Evolutionary conservation across 129 eudicot genomes (phyloP), one percentile per base, ranked within the genome.

Genomic region (Chrysanthemum makinoi): DNA sequence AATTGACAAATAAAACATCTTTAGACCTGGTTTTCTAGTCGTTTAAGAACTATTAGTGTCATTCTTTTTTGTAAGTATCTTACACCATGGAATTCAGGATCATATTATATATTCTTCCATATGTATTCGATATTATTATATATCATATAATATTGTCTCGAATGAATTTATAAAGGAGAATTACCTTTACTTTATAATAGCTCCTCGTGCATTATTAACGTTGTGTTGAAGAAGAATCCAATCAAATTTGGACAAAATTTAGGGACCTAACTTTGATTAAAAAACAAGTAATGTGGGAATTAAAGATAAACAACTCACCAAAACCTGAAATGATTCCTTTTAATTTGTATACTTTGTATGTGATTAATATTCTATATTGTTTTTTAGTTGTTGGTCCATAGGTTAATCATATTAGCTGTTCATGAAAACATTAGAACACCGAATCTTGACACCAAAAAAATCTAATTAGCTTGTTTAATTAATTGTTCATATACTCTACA

Each of bases 161-260:
- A 39, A 60, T 10, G 15, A 60, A 24, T 51, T 51, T 39, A 39
- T 13, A 13, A 51, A 51, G 17, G 6, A 51, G 16, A 51, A 54
- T 55, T 70, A 70, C 46, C 46, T 11, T 70, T 15, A 55, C 5
- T 59, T 44, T 49, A 68, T 72, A 4, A 58, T 58, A 58, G 20
- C 35, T 58, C 63, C 35, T 10, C 8, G 63, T 18, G 22, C 39
- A 58, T 75, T 66, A n/a, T 48, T 75, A 75, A 48, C 62, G 52
- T 68, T 69, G 62, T 59, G 39, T 67, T 46, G 59, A 58, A 49
- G 62, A 68, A 67, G 80, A 68, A 33, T 76, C 62, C 74, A 76
- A 48, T 18, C 51, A 68, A 24, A 33, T 48, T 26, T 48, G 44
- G 80, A 76, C 75, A 70, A 76, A 73, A 10, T 47, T 3, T 75